Percentiles rank a stretch among this genome's conserved stretches.
Evolutionary conservation across 2,329 filamentous ascomycete species (phyloP).

Genomic region (Epichloe amarillans): DNA sequence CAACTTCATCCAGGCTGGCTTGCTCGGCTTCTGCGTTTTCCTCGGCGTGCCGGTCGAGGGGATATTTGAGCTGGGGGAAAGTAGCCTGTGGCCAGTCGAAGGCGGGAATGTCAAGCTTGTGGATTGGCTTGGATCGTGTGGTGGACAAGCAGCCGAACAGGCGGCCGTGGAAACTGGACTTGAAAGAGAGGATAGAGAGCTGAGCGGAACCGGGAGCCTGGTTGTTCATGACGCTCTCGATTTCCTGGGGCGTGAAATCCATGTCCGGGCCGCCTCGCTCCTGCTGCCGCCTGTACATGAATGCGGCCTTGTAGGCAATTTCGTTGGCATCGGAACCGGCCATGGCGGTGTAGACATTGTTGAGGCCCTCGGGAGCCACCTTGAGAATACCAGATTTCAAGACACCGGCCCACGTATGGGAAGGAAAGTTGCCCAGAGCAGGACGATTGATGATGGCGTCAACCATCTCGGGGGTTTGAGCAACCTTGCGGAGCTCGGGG

Average conservation of each 20-base stretch:
- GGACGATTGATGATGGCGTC: slow-evolving; percentile 76
- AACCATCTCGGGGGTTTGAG: slow-evolving; percentile 65
- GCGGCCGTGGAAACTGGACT: slow-evolving; percentile 77
- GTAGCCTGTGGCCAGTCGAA: slow-evolving; percentile 91
- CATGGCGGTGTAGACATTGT: slow-evolving; percentile 85
- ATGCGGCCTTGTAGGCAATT: slow-evolving; percentile 87
- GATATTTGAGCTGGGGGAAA: slow-evolving; percentile 73
- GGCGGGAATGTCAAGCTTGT: slow-evolving; percentile 88
- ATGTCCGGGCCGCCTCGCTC: slow-evolving; percentile 66
- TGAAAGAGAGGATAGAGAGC: slow-evolving; percentile 81
- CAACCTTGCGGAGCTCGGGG: slow-evolving; percentile 55
- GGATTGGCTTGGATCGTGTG: slow-evolving; percentile 83
- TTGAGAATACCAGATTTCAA: slow-evolving; percentile 69
- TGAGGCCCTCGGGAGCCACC: slow-evolving; percentile 67
- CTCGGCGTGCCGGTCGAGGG: slow-evolving; percentile 62
- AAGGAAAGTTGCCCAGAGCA: slow-evolving; percentile 82
- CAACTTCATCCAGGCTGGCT: slow-evolving; percentile 69
- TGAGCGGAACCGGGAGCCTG: slow-evolving; percentile 59
- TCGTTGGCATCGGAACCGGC: slow-evolving; percentile 89
- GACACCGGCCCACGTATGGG: slow-evolving; percentile 68
- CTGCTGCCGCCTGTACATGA: slow-evolving; percentile 77
- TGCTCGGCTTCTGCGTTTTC: slow-evolving; percentile 77
- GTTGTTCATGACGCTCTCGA: slow-evolving; percentile 67
- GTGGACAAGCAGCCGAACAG: slow-evolving; percentile 80
- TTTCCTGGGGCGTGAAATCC: slow-evolving; percentile 69